Percentiles rank a stretch among this genome's conserved stretches.
phyloP scores from a whole-genome alignment of 1,284 basidiomycete species.

The Rhodotorula sp. region DNA sequence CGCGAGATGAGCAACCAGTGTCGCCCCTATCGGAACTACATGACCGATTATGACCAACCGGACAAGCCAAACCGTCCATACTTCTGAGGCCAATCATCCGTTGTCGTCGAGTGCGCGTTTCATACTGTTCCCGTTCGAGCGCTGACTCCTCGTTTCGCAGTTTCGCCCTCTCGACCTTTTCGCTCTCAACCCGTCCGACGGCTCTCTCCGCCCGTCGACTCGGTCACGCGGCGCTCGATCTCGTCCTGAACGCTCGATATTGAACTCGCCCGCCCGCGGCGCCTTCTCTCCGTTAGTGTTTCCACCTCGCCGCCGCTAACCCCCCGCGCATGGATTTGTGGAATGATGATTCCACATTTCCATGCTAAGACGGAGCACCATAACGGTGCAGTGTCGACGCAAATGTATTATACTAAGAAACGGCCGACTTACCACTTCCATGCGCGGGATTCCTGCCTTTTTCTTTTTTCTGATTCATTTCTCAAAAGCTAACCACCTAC shows the following conservation, averaged over 20 bases:
- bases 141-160: background rate
- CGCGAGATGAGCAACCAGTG: conserved; percentile 42
- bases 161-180: too few relatives aligned
- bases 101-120: background rate
- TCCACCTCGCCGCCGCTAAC: too few relatives aligned
- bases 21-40: conserved; percentile 45
- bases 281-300: too few relatives aligned
- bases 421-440: too few relatives aligned
- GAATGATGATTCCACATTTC: conserved; percentile 14
- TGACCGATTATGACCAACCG: conserved; percentile 40
- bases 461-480: too few relatives aligned
- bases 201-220: too few relatives aligned
- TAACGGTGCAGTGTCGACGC: conserved; percentile 10
- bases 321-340: background rate
- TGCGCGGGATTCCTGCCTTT: too few relatives aligned
- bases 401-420: conserved; percentile 14
- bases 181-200: too few relatives aligned
- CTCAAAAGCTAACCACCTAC: too few relatives aligned
- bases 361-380: conserved; percentile 33
- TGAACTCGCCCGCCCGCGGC: too few relatives aligned
- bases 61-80: conserved; percentile 37
- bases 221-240: too few relatives aligned
- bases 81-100: conserved; percentile 24
- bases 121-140: background rate
- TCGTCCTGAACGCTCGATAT: too few relatives aligned